Evolutionary conservation across 108 stramenopile genomes (phyloP), one percentile per base, ranked within the genome.

Genomic region (Skeletonema marinoi): DNA sequence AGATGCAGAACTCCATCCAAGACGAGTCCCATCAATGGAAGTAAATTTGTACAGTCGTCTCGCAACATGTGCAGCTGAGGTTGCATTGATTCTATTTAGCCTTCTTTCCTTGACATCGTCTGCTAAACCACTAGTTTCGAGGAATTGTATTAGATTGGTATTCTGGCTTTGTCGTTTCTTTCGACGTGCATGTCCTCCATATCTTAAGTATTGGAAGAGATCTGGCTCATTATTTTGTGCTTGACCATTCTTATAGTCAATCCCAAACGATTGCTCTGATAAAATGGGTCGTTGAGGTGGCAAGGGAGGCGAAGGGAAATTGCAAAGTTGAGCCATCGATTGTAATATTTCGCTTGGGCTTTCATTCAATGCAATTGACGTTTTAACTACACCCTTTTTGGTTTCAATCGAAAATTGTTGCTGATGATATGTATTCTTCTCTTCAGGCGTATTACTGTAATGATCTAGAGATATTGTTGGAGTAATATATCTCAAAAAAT

Each of bases 1-100:
- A 2, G 87, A 85, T 21, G 85, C 78, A 6, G 89, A 90, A 8
- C 87, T 90, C 90, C 90, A 95, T 12, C 90, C 92, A 12, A 89
- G 41, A 17, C 88, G 70, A 8, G 88, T 87, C 2, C 92, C 94
- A 84, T 95, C 94, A 38, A 95, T 85, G 4, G 91, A 81, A 68
- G 82, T 83, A 68, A 95, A 93, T 48, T 87, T 81, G 75, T 80
- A 95, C 25, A 87, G 69, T 35, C 82, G 81, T 29, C 94, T 83
- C 13, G 80, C 88, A 7, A 87, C 86, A 35, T 83, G 79, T 6
- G 94, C 94, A 8, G 89, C 81, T 39, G 92, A 88, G 1, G 85
- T 61, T 6, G 90, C 94, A 76, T 90, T 81, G 78, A 91, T 87
- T 61, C 94, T 85, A 64, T 66, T 60, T 9, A 87, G 54, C 31